phyloP scores from a whole-genome alignment of 257 asterid genomes.

The Petunia axillaris region DNA sequence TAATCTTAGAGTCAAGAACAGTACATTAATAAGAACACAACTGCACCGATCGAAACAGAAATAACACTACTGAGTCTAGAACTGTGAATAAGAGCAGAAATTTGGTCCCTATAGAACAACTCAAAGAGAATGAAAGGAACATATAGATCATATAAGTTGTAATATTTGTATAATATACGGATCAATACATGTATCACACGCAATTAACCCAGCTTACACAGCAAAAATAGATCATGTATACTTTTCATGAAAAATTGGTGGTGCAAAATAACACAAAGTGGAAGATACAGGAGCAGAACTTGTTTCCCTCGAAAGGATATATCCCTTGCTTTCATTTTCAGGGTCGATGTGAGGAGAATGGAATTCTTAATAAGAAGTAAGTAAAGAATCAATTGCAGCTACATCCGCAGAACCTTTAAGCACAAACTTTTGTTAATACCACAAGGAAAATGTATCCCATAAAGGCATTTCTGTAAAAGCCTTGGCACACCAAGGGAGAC shows the following conservation, averaged over 20 bases:
- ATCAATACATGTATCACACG: not conserved
- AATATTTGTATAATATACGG: no score
- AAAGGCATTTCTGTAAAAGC: not conserved
- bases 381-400: constrained; percentile 7
- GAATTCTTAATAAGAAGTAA: not conserved
- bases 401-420: not conserved
- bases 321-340: not conserved
- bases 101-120: not conserved
- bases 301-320: not conserved
- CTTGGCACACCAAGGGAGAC: not conserved
- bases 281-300: not conserved
- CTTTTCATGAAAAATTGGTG: not conserved
- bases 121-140: constrained; percentile 13
- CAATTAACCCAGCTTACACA: not conserved
- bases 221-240: not conserved
- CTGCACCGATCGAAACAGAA: not conserved
- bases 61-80: not conserved
- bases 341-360: not conserved
- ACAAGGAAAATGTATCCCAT: not conserved
- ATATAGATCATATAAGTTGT: not conserved
- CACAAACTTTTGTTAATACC: not conserved
- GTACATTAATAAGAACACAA: not conserved
- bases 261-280: not conserved
- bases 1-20: not conserved
- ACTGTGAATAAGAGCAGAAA: not conserved